Conservation (phyloP, 768 basidiomycete genomes). For the Collybia sordida region DNA sequence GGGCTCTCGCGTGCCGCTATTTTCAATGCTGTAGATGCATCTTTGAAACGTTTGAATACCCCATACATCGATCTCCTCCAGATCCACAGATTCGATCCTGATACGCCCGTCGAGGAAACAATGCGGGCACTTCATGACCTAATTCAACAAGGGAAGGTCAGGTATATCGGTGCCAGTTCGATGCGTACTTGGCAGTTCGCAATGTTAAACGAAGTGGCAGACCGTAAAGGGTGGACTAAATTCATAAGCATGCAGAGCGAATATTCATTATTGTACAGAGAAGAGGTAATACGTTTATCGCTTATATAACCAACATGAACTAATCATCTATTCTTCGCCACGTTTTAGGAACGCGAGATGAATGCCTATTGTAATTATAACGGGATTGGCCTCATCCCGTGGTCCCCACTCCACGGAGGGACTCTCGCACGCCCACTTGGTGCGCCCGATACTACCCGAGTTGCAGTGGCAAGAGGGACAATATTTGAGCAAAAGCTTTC, state of each 20-base stretch:
- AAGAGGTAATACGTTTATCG: constrained; percentile 31
- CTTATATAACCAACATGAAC: background rate
- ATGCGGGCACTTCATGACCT: constrained; percentile 49
- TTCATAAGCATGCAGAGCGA: constrained; percentile 59
- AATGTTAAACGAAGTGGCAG: constrained; percentile 42
- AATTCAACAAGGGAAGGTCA: constrained; percentile 37
- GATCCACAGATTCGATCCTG: constrained; percentile 38
- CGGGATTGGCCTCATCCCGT: constrained; percentile 55
- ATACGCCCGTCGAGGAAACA: constrained; percentile 36
- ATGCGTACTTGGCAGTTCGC: constrained; percentile 45
- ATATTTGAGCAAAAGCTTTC: constrained; percentile 16
- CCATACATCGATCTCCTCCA: constrained; percentile 35
- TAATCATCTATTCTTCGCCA: background rate
- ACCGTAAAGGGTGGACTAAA: constrained; percentile 45
- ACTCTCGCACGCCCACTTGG: constrained; percentile 33
- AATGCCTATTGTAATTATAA: constrained; percentile 42
- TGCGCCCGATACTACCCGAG: constrained; percentile 12
- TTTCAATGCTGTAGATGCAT: constrained; percentile 30
- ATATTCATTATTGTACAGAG: constrained; percentile 55
- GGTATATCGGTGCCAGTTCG: constrained; percentile 50
- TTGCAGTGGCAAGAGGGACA: constrained; percentile 13
- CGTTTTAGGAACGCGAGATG: constrained; percentile 42
- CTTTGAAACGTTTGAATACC: constrained; percentile 24
- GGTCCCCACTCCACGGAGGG: constrained; percentile 42
- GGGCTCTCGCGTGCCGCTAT: constrained; percentile 23